Evolutionary conservation across 116 monocot species (phyloP).

Genomic region (Papilionanthe hybrid): DNA sequence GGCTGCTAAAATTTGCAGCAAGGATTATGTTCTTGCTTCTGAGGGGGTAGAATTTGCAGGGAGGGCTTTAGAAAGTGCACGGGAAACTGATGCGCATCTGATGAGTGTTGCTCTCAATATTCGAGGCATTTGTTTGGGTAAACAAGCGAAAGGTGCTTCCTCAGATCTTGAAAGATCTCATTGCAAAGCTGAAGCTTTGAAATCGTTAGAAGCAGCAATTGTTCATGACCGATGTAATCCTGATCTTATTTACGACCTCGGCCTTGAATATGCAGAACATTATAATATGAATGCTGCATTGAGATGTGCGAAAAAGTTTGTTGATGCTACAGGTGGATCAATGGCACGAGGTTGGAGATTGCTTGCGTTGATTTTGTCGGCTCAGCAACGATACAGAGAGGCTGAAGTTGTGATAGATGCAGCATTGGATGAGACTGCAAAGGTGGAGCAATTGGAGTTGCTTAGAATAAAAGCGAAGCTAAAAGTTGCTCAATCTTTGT

Average conservation of each 20-base stretch:
- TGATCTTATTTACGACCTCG: slow-evolving; percentile 40
- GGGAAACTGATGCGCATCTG: slow-evolving; percentile 29
- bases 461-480: slow-evolving; percentile 47
- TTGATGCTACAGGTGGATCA: slow-evolving; percentile 54
- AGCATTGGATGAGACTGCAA: slow-evolving; percentile 48
- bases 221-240: slow-evolving; percentile 31
- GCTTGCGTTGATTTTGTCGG: slow-evolving; percentile 41
- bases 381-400: slow-evolving; percentile 40
- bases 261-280: slow-evolving; percentile 54
- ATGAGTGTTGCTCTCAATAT: slow-evolving; percentile 35
- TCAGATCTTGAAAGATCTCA: slow-evolving; percentile 51
- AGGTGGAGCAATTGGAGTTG: slow-evolving; percentile 41
- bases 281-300: slow-evolving; percentile 43
- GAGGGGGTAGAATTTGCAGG: slow-evolving; percentile 51
- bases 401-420: slow-evolving; percentile 46
- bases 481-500: slow-evolving; percentile 37
- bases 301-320: slow-evolving; percentile 45
- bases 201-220: slow-evolving; percentile 39
- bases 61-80: slow-evolving; percentile 36
- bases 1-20: slow-evolving; percentile 62
- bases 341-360: slow-evolving; percentile 42
- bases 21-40: slow-evolving; percentile 33
- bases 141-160: slow-evolving; percentile 42
- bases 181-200: slow-evolving; percentile 48
- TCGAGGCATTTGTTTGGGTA: slow-evolving; percentile 42